Base-by-base conservation (phyloP, 331 rosid species). In the Pyrus hybrid region DNA sequence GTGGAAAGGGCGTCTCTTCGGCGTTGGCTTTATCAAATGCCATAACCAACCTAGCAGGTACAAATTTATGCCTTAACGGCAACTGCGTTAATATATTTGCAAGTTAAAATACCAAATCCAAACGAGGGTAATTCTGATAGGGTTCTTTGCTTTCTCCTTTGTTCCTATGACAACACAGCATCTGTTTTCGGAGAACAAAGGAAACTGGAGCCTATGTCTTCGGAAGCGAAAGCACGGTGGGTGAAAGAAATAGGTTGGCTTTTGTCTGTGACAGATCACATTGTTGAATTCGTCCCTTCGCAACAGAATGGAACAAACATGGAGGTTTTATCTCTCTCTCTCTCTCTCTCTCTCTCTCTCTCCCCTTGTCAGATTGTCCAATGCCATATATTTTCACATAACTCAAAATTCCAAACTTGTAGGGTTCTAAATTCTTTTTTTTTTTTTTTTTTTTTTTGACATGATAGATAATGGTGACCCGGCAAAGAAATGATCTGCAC, bases 1-100 rank as follows among this genome's bases (percentile, higher is more conserved):
- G 96, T 56, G 99, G 97, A 68, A 94, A 94, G 71, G 99, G 97
- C 43, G 97, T 92, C 77, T 90, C 96, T 76, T 94, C 99, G 20
- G 99, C 99, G 53, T 74, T 92, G 76, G 97, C 99, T 71, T 76
- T 94, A 88, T 94, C 99, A 14, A 94, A 94, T 82, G 88, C 99
- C 75, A 80, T 90, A 63, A 94, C 99, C 69, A 94, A 94, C 74
- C 86, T 94, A 22, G 93, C 98, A 49, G 97, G 98, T 93, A 82
- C 32, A 16, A 20, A 20, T 54, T 18, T 20, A 72, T 71, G 49
- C 14, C 56, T 51, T 57, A 33, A 33, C 54, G 2, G 6, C 10
- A 71, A 71, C 54, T 20, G 73, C 21, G 17, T 51, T 28, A 28
- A 41, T 45, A 43, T 45, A 23, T 43, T 2, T 70, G 16, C 32